phyloP scores from a whole-genome alignment of 1,139 yeast genomes.

The Pichia sp. region DNA sequence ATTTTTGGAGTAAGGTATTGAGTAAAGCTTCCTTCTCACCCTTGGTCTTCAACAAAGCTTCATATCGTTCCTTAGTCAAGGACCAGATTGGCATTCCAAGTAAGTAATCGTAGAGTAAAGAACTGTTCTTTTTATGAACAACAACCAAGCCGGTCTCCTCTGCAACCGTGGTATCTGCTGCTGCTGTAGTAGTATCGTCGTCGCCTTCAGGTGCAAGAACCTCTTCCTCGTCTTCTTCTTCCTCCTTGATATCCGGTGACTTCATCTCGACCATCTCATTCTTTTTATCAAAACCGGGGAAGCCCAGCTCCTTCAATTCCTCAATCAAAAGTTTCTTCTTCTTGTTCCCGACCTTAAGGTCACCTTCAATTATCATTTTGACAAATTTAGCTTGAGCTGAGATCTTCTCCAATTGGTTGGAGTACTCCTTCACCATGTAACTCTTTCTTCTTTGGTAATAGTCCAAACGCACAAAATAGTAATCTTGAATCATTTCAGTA shows the following conservation, averaged over 20 bases:
- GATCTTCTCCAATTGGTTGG: constrained; percentile 67
- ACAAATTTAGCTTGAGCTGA: constrained; percentile 87
- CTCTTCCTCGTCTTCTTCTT: constrained; percentile 34
- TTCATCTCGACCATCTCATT: constrained; percentile 46
- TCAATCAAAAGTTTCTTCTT: constrained; percentile 58
- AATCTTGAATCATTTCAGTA: constrained; percentile 75
- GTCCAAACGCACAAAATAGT: constrained; percentile 79
- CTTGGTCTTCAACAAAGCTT: constrained; percentile 64
- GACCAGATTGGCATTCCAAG: constrained; percentile 93
- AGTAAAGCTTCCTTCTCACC: constrained; percentile 70
- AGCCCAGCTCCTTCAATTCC: constrained; percentile 54
- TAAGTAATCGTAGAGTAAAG: constrained; percentile 64
- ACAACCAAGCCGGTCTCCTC: constrained; percentile 24
- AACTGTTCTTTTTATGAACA: constrained; percentile 36
- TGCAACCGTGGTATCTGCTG: constrained; percentile 26
- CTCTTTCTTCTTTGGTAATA: constrained; percentile 91
- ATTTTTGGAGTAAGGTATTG: constrained; percentile 52
- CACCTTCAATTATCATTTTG: constrained; percentile 76
- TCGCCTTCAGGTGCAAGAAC: no score
- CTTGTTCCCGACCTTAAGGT: constrained; percentile 66
- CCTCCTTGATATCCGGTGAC: constrained; percentile 29
- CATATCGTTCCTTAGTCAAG: constrained; percentile 82
- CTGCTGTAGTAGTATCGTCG: constrained; percentile 26
- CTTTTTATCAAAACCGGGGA: constrained; percentile 68
- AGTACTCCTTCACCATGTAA: constrained; percentile 58